Evolutionary conservation across 2,329 filamentous ascomycete species (phyloP), one percentile per base, ranked within the genome.

Genomic region (Fusarium armeniacum): DNA sequence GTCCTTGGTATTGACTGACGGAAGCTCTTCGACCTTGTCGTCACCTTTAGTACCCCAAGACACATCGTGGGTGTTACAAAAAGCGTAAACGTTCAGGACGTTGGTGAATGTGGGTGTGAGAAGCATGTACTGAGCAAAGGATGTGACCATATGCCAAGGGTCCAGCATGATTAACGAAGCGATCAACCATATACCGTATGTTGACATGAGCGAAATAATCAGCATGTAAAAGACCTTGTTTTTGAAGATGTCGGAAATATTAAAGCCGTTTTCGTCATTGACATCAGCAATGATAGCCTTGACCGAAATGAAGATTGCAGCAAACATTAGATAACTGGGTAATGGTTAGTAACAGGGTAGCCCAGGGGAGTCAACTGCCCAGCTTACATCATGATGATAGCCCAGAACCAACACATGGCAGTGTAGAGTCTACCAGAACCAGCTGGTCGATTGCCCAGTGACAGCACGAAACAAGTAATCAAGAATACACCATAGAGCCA

Each of bases 141-240:
- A 90, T n/a, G 96, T 98, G 79, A 97, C 87, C 94, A 99, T 98
- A 83, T 99, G 96, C 95, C 96, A 99, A 6, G 96, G 96, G 79
- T 99, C 96, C 80, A 98, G 90, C 90, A 98, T 98, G 72, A 99
- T 85, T 71, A 99, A 85, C 11, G 94, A 97, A 1, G 93, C 92
- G 52, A 99, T 82, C 63, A 98, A 87, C 91, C 94, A 99, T 76
- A 99, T 90, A 67, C 97, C 86, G 78, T 96, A 99, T 0, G 96
- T 99, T 13, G 94, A 96, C 75, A 92, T 87, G 75, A 98, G 88
- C 1, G 94, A 98, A 53, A 99, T 89, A 73, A 99, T 96, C 68
- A 99, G 87, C 35, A 93, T 97, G 80, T 96, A 94, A 83, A 99
- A 98, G 62, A 97, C 89, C 68, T 89, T 85, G 79, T 99, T 97